Base-by-base conservation (phyloP, 1,284 basidiomycete genomes). In the Puccinia polysora region DNA sequence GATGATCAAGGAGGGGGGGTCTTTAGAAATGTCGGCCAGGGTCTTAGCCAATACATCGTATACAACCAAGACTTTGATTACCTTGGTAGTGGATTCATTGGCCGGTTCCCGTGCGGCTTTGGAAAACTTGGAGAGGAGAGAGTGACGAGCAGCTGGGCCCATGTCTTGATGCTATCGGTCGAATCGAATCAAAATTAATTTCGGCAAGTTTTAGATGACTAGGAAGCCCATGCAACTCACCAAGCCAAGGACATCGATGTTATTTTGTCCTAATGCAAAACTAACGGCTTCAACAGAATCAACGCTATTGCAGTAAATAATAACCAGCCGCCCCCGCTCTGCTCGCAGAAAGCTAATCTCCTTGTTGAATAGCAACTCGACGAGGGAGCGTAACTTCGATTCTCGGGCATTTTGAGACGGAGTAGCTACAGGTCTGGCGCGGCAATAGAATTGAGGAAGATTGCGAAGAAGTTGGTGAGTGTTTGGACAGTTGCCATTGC, bases 101-200 rank as follows among this genome's bases (percentile, higher is more conserved):
- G 59, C n/a, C 38, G 59, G 47, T 28, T 62, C 59, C 20, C 49
- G 43, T 15, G 43, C 43, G 10, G 65, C 52, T 59, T 68, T 56
- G 2, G 32, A 40, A 49, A 68, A 68, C 30, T 56, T 40, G 15
- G 65, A n/a, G 5, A 68, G 55, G 12, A 68, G 32, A 0, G 65
- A 68, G 12, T 68, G 65, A 23, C 65, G 65, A 12, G 55, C 36
- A 43, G 65, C 55, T 47, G 65, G 53, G 7, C 53, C 65, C 55
- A 68, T 58, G 30, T 68, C 65, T 58, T 58, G 65, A 43, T 68
- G 43, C 65, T 68, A n/a, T n/a, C n/a, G n/a, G n/a, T n/a, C n/a
- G n/a, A n/a, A n/a, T n/a, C n/a, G n/a, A n/a, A 23, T 38, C 50
- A 34, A 3, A 20, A 38, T 1, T 14, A 36, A 6, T n/a, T 38